Evolutionary conservation across 257 asterid genomes (phyloP).

Genomic region (Marsdenia floribunda): DNA sequence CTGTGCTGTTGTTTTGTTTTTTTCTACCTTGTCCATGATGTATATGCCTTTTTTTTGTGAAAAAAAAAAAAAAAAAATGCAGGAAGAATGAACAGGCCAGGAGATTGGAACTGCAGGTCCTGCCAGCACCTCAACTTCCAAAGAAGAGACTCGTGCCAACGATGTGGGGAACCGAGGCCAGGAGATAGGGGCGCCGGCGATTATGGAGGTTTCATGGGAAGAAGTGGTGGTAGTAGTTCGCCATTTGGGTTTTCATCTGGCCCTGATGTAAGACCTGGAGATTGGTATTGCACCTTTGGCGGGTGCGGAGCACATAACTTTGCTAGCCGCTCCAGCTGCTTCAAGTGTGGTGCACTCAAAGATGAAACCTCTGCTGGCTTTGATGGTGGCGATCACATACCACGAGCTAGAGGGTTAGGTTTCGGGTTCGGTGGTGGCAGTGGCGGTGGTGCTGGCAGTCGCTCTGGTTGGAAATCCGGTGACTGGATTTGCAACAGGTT

Average conservation of each 20-base stretch:
- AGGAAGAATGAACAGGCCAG: slow-evolving; percentile 78
- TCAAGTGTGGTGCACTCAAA: slow-evolving; percentile 89
- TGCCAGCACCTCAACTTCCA: slow-evolving; percentile 97
- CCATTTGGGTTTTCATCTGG: slow-evolving; percentile 51
- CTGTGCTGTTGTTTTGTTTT: background rate
- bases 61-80: background rate
- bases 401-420: slow-evolving; percentile 30
- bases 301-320: slow-evolving; percentile 97
- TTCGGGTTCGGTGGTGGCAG: slow-evolving; percentile 8
- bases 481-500: slow-evolving; percentile 96
- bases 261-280: slow-evolving; percentile 98
- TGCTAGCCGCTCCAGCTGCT: slow-evolving; percentile 97
- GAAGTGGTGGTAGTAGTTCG: slow-evolving; percentile 26
- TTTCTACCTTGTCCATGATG: no score
- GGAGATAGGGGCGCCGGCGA: slow-evolving; percentile 42
- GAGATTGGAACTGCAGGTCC: slow-evolving; percentile 97
- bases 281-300: slow-evolving; percentile 81
- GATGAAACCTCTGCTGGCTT: slow-evolving; percentile 47
- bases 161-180: slow-evolving; percentile 85
- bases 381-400: slow-evolving; percentile 49
- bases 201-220: slow-evolving; percentile 36
- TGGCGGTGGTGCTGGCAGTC: slow-evolving; percentile 33
- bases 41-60: no score
- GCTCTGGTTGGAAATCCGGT: slow-evolving; percentile 95
- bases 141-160: slow-evolving; percentile 89